Evolutionary conservation across 805 yeast genomes (phyloP).

Genomic region (Torulaspora franciscae): DNA sequence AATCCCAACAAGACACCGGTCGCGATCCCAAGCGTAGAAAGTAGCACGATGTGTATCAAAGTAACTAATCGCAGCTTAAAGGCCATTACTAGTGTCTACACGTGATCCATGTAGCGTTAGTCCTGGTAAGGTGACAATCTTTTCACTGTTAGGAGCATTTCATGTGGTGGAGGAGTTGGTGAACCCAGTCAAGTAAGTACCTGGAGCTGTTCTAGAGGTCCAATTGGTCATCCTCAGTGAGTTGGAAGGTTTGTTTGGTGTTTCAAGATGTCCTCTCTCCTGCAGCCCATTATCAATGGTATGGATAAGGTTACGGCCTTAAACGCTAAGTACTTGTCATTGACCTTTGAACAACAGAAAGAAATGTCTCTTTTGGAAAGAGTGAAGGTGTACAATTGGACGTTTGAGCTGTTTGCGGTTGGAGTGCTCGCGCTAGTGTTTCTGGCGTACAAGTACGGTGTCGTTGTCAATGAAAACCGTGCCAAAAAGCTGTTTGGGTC

Average conservation of each 20-base stretch:
- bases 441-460: constrained; percentile 54
- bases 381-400: constrained; percentile 64
- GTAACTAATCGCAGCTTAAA: neutral
- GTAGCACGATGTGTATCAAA: constrained; percentile 8
- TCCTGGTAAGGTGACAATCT: neutral
- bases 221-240: neutral
- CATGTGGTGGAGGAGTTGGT: no score
- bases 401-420: constrained; percentile 57
- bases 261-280: constrained; percentile 12
- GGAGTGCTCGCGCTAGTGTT: constrained; percentile 48
- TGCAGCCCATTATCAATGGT: constrained; percentile 15
- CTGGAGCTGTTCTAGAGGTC: neutral
- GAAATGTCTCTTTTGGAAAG: constrained; percentile 58
- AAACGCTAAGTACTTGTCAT: constrained; percentile 31
- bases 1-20: constrained; percentile 19
- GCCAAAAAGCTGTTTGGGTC: constrained; percentile 52
- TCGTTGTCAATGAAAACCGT: constrained; percentile 48
- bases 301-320: constrained; percentile 22
- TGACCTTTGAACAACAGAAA: constrained; percentile 48
- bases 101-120: neutral
- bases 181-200: neutral
- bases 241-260: neutral
- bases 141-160: neutral
- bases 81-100: neutral
- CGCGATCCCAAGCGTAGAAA: constrained; percentile 39